A percentile compares a stretch with the other conserved stretches of the same genome.
phyloP scores from a whole-genome alignment of 139 green algal species.

The Pseudopediastrum boryanum region DNA sequence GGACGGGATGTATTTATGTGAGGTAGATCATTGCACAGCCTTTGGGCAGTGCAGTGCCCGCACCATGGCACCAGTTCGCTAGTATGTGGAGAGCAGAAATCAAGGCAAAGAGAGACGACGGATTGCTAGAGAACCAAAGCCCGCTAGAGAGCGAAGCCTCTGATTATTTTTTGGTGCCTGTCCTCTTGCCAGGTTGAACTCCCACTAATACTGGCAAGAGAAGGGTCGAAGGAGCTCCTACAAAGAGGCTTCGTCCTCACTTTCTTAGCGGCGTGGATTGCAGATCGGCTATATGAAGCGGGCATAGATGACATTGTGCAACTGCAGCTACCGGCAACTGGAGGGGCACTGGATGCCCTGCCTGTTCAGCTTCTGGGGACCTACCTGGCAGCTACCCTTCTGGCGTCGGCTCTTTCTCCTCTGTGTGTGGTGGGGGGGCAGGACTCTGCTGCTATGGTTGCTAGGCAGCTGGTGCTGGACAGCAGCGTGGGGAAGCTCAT shows the following conservation, averaged over 20 bases:
- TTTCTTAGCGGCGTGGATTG: constrained; percentile 19
- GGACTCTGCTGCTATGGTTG: constrained; percentile 4
- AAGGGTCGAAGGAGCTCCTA: constrained; percentile 9
- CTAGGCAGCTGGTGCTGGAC: constrained; percentile 6
- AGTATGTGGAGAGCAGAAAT: neutral
- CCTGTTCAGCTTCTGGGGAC: too few species aligned
- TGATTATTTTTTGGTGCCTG: neutral
- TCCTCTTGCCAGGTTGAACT: neutral
- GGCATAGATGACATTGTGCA: neutral
- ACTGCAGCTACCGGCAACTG: too few species aligned
- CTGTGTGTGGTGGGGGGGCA: constrained; percentile 14
- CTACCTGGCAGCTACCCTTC: too few species aligned
- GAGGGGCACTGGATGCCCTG: too few species aligned
- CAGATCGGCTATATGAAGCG: constrained; percentile 21
- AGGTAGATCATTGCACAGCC: too few species aligned
- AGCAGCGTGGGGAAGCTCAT: constrained; percentile 2
- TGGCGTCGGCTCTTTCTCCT: too few species aligned
- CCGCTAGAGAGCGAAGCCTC: too few species aligned
- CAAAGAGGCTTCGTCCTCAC: constrained; percentile 25
- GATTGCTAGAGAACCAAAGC: too few species aligned
- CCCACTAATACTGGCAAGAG: neutral
- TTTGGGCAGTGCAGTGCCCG: neutral
- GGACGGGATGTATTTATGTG: too few species aligned
- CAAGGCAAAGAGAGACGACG: neutral
- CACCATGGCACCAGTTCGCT: neutral